Conservation (phyloP, 345 rosid species). For the Pugionium cornutum region DNA sequence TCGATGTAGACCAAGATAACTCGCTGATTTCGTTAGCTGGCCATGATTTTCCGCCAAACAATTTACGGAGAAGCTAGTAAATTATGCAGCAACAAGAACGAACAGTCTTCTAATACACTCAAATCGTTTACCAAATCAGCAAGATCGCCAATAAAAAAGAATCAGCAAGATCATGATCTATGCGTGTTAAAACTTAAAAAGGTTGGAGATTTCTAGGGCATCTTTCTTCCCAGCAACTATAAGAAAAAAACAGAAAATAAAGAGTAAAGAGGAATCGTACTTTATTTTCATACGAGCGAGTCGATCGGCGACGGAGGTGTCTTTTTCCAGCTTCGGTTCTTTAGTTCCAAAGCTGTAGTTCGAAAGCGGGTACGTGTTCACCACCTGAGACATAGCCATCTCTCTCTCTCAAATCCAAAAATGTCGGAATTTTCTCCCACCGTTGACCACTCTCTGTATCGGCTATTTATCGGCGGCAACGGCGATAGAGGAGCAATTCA, state of each 20-base stretch:
- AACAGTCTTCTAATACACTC: background rate
- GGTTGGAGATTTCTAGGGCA: slow-evolving; percentile 42
- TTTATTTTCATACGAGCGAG: slow-evolving; percentile 99
- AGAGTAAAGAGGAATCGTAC: slow-evolving; percentile 42
- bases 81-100: slow-evolving; percentile 11
- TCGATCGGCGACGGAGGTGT: slow-evolving; percentile 94
- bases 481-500: slow-evolving; percentile 1
- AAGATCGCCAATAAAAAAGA: background rate
- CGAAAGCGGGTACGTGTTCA: slow-evolving; percentile 86
- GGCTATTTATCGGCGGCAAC: slow-evolving; percentile 6
- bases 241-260: background rate
- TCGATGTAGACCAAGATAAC: background rate
- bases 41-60: background rate
- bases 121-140: slow-evolving; percentile 3
- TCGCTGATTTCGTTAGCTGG: background rate
- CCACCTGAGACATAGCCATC: slow-evolving; percentile 78
- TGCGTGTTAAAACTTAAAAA: background rate
- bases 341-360: slow-evolving; percentile 96
- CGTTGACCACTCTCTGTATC: background rate
- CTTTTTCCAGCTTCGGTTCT: slow-evolving; percentile 95
- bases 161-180: slow-evolving; percentile 23
- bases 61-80: slow-evolving; percentile 3
- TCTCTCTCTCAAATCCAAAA: slow-evolving; percentile 17
- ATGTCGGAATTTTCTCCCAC: background rate
- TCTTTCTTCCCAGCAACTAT: background rate